A percentile compares a stretch with the other conserved stretches of the same genome.
These are phyloP conservation scores for Lactuca saligna DNA, from an alignment of 129 eudicot genomes.

Conservation along the genomic window DNA sequence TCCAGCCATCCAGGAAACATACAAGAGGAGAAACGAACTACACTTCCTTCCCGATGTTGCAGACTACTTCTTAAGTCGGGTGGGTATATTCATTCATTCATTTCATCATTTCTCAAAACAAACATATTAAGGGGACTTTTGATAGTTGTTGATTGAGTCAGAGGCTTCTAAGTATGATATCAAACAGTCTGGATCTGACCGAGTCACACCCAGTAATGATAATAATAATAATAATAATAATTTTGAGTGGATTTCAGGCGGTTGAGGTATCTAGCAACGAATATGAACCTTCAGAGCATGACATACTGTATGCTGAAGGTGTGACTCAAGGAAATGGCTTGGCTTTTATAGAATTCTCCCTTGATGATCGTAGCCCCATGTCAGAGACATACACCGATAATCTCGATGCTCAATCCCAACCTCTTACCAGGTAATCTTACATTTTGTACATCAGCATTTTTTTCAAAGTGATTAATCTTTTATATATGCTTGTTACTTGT, in stretches of 20 bases:
- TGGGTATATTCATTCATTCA: slow-evolving; percentile 19
- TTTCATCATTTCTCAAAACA: slow-evolving; percentile 3
- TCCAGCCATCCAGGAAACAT: slow-evolving; percentile 94
- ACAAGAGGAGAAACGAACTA: slow-evolving; percentile 74
- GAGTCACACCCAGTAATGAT: too few species aligned
- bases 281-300: slow-evolving; percentile 90
- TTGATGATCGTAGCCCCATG: slow-evolving; percentile 94
- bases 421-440: slow-evolving; percentile 55
- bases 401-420: slow-evolving; percentile 69
- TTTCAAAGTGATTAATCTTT: neutral
- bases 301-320: slow-evolving; percentile 92
- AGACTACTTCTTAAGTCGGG: slow-evolving; percentile 92
- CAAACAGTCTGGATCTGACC: too few species aligned
- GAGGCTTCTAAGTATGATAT: too few species aligned
- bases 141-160: too few species aligned
- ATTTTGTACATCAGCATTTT: neutral
- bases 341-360: slow-evolving; percentile 93
- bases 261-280: slow-evolving; percentile 96
- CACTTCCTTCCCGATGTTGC: slow-evolving; percentile 94
- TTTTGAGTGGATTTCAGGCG: slow-evolving; percentile 48
- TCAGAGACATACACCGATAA: slow-evolving; percentile 80
- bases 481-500: slow-evolving; percentile 4
- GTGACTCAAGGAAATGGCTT: slow-evolving; percentile 93
- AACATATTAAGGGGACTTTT: too few species aligned
- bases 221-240: neutral